Evolutionary conservation across 805 yeast genomes (phyloP), one percentile per base, ranked within the genome.

Genomic region (Kazachstania martiniae): DNA sequence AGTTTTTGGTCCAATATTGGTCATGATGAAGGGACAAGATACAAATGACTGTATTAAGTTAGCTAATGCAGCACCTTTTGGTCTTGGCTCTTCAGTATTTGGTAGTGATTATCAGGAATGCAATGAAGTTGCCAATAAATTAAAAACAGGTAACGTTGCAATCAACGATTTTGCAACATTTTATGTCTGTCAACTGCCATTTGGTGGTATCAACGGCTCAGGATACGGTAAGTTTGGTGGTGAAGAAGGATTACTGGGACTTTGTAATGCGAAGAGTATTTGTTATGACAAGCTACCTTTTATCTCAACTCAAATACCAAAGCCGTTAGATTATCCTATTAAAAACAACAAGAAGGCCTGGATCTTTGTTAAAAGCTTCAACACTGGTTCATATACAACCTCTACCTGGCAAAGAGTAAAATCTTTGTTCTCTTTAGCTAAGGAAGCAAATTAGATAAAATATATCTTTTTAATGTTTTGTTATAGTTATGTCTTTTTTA

Each of bases 161-260:
- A 83, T 91, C 40, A 91, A 91, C 56, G 99, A 91, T 62, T 91
- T 91, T 65, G 99, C 97, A 6, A 89, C 97, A 0, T 91, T 76
- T 51, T 85, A 87, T 50, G 84, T 91, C 22, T 87, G 95, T 44
- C 98, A 91, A 59, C 66, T 91, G 44, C 99, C 99, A 21, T 91
- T 91, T 60, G 99, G 99, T 34, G 99, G 99, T 19, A 72, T 72
- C 18, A 77, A 77, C 44, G 91, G 86, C 28, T 81, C 94, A 5
- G 99, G 99, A 0, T 91, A 86, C 51, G 98, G 98, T 36, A 89
- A 89, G 54, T 91, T 91, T 62, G 95, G 95, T 15, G 99, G 99
- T 29, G 94, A 80, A 53, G 99, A 91, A 64, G 99, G 99, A 2
- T 65, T 91, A 27, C 72, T 84, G 25, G 96, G 95, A 0, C 63